Base-by-base conservation (phyloP, 179 eudicot genomes). In the Monotropa hypopitys region DNA sequence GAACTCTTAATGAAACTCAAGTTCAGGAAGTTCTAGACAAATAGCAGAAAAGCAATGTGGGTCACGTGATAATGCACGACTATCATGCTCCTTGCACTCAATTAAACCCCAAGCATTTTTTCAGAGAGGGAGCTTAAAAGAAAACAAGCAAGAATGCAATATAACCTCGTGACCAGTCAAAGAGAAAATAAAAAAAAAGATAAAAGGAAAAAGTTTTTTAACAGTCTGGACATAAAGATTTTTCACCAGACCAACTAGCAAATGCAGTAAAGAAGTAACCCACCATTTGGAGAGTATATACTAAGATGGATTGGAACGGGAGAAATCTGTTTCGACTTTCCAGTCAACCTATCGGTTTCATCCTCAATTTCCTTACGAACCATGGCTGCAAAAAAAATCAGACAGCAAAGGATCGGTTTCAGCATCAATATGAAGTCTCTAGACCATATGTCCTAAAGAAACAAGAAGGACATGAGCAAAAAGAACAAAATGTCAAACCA, bases 301-400 rank as follows among this genome's bases (percentile, higher is more conserved):
- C 96, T 92, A 62, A 92, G 96, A 72, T 92, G 92, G 77, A 92
- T 92, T 30, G 97, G 97, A 82, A 92, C 83, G 54, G 96, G 93
- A 65, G 97, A 92, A 76, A 92, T 92, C 83, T 88, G 91, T 46
- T 84, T 91, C 3, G 93, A 49, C 82, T 85, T 88, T 79, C 97
- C 97, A 0, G 96, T 92, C 47, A 88, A 82, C 84, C 97, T 88
- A 80, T 92, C 97, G 50, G 97, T 92, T 85, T 92, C 97, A 72
- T 92, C 96, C 75, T 80, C 82, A 81, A 92, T 92, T 81, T 92
- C 97, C 80, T 87, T 84, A 68, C 97, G 90, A 57, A 90, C 93
- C 79, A 84, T 75, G 79, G 89, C 97, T 92, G 82, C 77, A 77
- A 56, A 43, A 69, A 26, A 79, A 73, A 72, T 20, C 63, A 76